Evolutionary conservation across 106 monocot species (phyloP), one percentile per base, ranked within the genome.

Genomic region (Apostasia ramifera): DNA sequence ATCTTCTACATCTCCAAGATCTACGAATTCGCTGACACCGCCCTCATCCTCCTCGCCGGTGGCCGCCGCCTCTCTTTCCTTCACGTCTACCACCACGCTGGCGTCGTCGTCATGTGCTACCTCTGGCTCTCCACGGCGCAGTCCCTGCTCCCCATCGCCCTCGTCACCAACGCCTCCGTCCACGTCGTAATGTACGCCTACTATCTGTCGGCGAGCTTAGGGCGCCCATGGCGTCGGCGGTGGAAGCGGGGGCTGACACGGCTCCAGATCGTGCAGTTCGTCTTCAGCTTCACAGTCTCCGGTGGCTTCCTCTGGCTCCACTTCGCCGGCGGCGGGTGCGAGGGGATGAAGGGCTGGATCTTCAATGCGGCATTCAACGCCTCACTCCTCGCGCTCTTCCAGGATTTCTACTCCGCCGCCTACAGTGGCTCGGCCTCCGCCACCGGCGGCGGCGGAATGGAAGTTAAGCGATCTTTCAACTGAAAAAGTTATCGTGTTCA

Each of bases 51-150:
- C 65, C 71, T 89, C 60, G 42, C 72, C 53, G 69, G 67, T 40
- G 77, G 67, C 7, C 52, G 81, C 8, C 73, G 77, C 14, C 89
- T 91, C 47, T 82, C 95, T 9, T 89, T 97, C 71, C 82, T 97
- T 53, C 95, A 97, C 66, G 89, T 92, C 60, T 97, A 97, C 91
- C 95, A 97, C 88, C 95, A 97, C 82, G 86, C 92, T 47, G 71
- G 73, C 47, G 89, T 92, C 57, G 57, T 87, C 48, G 74, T 81
- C 63, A 87, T 97, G 92, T 86, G 82, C 78, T 86, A 89, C 76
- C 41, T 87, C 4, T 97, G 95, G 92, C 68, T 97, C 26, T 39
- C 64, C 12, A 71, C 88, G 8, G 2, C 53, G 42, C 91, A 97
- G 80, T 97, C 95, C 10, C 64, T 97, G 73, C 40, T 97, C 74